phyloP scores from a whole-genome alignment of 352 stramenopile genomes.

The Proteromonas lacertae region DNA sequence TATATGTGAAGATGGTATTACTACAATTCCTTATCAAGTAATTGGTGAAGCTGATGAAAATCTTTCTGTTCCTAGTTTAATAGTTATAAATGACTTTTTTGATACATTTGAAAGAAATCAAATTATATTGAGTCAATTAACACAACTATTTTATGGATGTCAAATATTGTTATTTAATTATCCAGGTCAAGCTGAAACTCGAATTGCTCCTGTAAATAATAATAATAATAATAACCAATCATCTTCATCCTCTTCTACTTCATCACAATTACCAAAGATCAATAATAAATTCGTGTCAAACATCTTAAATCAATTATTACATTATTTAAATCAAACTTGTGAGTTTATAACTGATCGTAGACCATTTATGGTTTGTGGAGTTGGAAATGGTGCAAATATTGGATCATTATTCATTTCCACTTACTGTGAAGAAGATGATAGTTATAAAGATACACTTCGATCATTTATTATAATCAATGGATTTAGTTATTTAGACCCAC shows the following conservation, averaged over 20 bases:
- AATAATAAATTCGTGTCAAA: slow-evolving; percentile 46
- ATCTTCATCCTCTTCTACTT: slow-evolving; percentile 7
- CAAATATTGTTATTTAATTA: slow-evolving; percentile 54
- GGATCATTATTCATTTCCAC: slow-evolving; percentile 22
- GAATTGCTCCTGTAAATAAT: not conserved
- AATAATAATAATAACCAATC: too few species aligned
- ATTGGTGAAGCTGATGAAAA: not conserved
- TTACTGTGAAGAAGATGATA: slow-evolving; percentile 12
- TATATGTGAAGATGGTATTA: slow-evolving; percentile 4
- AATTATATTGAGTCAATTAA: slow-evolving; percentile 37
- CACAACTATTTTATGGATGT: slow-evolving; percentile 28
- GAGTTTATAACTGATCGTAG: slow-evolving; percentile 23
- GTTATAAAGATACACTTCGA: slow-evolving; percentile 15
- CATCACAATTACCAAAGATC: slow-evolving; percentile 18
- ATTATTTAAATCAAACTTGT: slow-evolving; percentile 23
- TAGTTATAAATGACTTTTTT: slow-evolving; percentile 62
- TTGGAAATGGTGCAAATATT: slow-evolving; percentile 44
- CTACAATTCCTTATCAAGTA: not conserved
- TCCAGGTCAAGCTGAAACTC: slow-evolving; percentile 34
- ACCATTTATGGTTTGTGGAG: slow-evolving; percentile 42
- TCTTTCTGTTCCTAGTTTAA: slow-evolving; percentile 17
- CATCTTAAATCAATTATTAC: slow-evolving; percentile 35
- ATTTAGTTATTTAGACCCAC: slow-evolving; percentile 18
- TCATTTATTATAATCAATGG: slow-evolving; percentile 38
- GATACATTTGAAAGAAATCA: slow-evolving; percentile 47